Conservation (phyloP, 441 rosid genomes). For the Euphorbia schlechtendalii region DNA sequence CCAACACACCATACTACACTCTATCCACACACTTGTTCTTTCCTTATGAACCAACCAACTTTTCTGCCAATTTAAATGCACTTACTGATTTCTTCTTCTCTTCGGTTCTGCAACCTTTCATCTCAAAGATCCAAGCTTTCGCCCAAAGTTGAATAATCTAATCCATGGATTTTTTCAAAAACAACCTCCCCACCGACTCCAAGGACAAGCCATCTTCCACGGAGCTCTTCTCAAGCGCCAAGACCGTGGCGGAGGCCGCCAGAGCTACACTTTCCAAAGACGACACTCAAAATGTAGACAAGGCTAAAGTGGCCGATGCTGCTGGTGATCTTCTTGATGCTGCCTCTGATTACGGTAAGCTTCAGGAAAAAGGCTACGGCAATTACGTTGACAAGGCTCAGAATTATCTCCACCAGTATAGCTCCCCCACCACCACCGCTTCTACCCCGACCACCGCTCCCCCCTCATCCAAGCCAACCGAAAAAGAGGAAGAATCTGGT, state of each 20-base stretch:
- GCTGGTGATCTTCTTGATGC: constrained; percentile 52
- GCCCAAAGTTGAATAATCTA: too few species aligned
- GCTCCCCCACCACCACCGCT: constrained; percentile 25
- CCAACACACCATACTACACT: too few species aligned
- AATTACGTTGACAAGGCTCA: constrained; percentile 59
- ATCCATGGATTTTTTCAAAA: too few species aligned
- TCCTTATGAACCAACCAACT: too few species aligned
- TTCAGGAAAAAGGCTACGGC: constrained; percentile 45
- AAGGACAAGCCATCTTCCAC: constrained; percentile 21
- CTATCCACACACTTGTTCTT: too few species aligned
- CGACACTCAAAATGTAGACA: constrained; percentile 39
- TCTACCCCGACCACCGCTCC: neutral
- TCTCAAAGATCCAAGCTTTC: too few species aligned
- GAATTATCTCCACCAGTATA: constrained; percentile 49
- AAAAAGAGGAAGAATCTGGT: constrained; percentile 19
- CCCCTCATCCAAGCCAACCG: constrained; percentile 4
- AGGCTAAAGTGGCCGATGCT: constrained; percentile 46
- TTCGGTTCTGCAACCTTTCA: too few species aligned
- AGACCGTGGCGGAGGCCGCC: constrained; percentile 55
- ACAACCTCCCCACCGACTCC: too few species aligned
- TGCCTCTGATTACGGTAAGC: constrained; percentile 51
- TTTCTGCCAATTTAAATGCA: too few species aligned
- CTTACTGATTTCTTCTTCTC: too few species aligned
- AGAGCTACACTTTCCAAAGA: constrained; percentile 33
- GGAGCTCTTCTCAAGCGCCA: constrained; percentile 57